Conservation (phyloP, 176 grass and related monocot species). For the Triticum urartu region DNA sequence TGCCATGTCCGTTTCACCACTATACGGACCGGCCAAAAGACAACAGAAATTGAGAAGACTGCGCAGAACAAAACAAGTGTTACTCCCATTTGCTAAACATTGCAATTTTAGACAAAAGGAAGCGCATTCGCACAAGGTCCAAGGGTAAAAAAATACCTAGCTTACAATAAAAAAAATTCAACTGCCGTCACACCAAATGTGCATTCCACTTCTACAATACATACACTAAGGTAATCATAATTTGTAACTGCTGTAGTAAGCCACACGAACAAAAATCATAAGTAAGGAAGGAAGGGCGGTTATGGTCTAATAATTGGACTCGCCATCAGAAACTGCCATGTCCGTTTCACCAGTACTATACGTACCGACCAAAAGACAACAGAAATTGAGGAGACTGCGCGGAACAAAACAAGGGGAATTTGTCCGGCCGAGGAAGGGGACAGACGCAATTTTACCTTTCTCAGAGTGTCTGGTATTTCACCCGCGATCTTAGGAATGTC, state of each 20-base stretch:
- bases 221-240: background rate
- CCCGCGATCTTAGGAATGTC: conserved; percentile 53
- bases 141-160: too few species aligned
- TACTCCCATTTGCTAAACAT: too few species aligned
- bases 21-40: background rate
- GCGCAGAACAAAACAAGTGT: background rate
- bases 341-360: background rate
- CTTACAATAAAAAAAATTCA: too few species aligned
- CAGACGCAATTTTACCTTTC: conserved; percentile 48
- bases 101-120: too few species aligned
- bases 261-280: background rate
- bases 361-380: background rate
- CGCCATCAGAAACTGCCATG: background rate
- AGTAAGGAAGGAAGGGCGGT: background rate
- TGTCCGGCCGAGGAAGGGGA: background rate
- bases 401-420: background rate
- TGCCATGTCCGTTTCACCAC: background rate
- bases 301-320: background rate
- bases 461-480: conserved; percentile 62
- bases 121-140: too few species aligned
- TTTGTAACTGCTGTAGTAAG: background rate
- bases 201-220: too few species aligned
- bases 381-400: background rate
- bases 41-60: background rate
- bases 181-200: too few species aligned